Percentiles rank a stretch among this genome's conserved stretches.
Evolutionary conservation across 768 basidiomycete genomes (phyloP).

Genomic region (Lactifluus rugatus): DNA sequence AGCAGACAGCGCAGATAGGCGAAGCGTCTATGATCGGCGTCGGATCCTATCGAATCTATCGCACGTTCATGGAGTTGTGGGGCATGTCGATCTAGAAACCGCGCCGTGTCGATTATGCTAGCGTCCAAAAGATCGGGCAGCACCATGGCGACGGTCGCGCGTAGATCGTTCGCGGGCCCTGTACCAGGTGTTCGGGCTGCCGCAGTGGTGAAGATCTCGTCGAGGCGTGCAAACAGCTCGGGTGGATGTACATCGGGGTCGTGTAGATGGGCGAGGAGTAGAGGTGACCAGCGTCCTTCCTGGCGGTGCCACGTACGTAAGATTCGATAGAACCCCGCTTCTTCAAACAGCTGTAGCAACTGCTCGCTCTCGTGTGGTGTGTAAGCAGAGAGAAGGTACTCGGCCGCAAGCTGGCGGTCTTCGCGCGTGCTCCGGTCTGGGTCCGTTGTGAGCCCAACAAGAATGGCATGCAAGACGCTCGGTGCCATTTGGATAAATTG

Average conservation of each 20-base stretch:
- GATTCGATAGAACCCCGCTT: slow-evolving; percentile 86
- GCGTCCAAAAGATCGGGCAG: slow-evolving; percentile 55
- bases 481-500: slow-evolving; percentile 60
- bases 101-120: slow-evolving; percentile 58
- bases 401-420: slow-evolving; percentile 90
- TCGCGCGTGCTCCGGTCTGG: slow-evolving; percentile 70
- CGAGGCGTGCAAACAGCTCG: slow-evolving; percentile 57
- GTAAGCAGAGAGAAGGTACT: slow-evolving; percentile 87
- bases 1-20: slow-evolving; percentile 72
- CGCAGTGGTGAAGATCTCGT: slow-evolving; percentile 45
- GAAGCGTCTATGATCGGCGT: slow-evolving; percentile 47
- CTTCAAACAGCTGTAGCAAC: slow-evolving; percentile 59
- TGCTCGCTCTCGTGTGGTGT: slow-evolving; percentile 70
- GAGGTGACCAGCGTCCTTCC: slow-evolving; percentile 63
- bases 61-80: slow-evolving; percentile 61
- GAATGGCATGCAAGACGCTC: slow-evolving; percentile 60
- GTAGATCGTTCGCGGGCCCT: slow-evolving; percentile 56
- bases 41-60: slow-evolving; percentile 36
- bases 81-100: slow-evolving; percentile 56
- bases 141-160: slow-evolving; percentile 43
- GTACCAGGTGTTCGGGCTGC: slow-evolving; percentile 37
- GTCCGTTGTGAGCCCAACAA: slow-evolving; percentile 71
- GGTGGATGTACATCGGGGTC: slow-evolving; percentile 53
- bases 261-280: slow-evolving; percentile 64
- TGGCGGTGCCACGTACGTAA: slow-evolving; percentile 71